Base-by-base conservation (phyloP, 768 basidiomycete genomes). In the Trametes cubensis region DNA sequence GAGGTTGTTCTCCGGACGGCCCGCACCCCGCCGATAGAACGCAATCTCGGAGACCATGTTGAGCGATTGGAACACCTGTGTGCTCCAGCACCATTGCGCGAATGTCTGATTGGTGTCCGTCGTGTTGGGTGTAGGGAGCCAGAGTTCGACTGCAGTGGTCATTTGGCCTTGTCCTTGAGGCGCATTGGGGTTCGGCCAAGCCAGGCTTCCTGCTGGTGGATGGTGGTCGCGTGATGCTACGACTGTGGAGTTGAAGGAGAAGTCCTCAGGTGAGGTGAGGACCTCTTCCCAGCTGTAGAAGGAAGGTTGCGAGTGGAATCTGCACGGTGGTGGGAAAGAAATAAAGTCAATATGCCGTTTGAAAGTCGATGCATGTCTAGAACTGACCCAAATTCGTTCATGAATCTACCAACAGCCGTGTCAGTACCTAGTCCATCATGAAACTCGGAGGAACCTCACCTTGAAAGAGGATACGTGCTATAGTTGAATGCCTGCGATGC, bases 291-390 rank as follows among this genome's bases (percentile, higher is more conserved):
- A 86, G 54, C 74, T 80, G 62, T 83, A 85, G 71, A 85, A 82
- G 0, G 84, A 85, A 5, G 84, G 85, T 80, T 84, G 83, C 0
- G 84, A 85, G 69, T 85, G 85, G 72, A 84, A 85, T 11, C 83
- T 83, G 40, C n/a, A 23, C 11, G 8, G 13, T 4, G 6, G 47
- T 13, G 23, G 2, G n/a, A 23, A 23, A 21, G 25, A 11, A 26
- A 18, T 7, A 8, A 25, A 40, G 51, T 55, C 47, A 56, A 53
- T 45, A 38, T 25, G 10, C 8, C 23, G 23, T 17, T 17, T 6
- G 23, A 15, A 3, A 28, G 14, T 23, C 14, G 23, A 4, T 26
- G 2, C 15, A 17, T 30, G 14, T 13, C 11, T 10, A 34, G 34
- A 34, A 44, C 62, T 21, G 58, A 83, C 80, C 84, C 84, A 57